phyloP scores from a whole-genome alignment of 2,329 filamentous ascomycete genomes.

The Venturia effusa region DNA sequence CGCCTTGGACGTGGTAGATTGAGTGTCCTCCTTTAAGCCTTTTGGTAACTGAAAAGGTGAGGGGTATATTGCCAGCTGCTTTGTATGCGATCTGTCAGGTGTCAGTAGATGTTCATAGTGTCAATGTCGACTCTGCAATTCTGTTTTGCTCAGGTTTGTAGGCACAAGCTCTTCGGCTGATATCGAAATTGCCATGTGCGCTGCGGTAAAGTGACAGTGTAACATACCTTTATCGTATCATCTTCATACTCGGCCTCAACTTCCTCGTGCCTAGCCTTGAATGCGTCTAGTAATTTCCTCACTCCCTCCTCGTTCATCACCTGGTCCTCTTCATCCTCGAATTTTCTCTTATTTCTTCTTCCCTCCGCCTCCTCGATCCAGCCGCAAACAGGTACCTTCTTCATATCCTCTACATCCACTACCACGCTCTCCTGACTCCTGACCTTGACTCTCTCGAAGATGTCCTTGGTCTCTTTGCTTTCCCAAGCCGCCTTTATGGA shows the following conservation, averaged over 20 bases:
- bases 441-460: neutral
- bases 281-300: neutral
- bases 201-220: neutral
- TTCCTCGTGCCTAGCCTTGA: neutral
- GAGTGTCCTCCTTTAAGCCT: neutral
- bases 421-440: neutral
- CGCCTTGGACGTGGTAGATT: conserved; percentile 5
- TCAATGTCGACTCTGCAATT: neutral
- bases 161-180: too few species aligned
- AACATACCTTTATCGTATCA: neutral
- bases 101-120: neutral
- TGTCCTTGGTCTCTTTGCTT: neutral
- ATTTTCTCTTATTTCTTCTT: conserved; percentile 1
- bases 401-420: neutral
- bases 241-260: neutral
- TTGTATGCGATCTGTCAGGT: neutral
- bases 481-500: neutral
- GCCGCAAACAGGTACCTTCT: conserved; percentile 8
- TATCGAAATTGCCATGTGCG: too few species aligned
- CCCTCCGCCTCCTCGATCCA: conserved; percentile 12
- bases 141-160: too few species aligned
- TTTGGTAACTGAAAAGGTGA: conserved; percentile 5
- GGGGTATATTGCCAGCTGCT: neutral
- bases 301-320: neutral
- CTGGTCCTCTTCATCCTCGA: conserved; percentile 3